Evolutionary conservation across 2,329 filamentous ascomycete genomes (phyloP).

Genomic region (Hypoxylon rubiginosum): DNA sequence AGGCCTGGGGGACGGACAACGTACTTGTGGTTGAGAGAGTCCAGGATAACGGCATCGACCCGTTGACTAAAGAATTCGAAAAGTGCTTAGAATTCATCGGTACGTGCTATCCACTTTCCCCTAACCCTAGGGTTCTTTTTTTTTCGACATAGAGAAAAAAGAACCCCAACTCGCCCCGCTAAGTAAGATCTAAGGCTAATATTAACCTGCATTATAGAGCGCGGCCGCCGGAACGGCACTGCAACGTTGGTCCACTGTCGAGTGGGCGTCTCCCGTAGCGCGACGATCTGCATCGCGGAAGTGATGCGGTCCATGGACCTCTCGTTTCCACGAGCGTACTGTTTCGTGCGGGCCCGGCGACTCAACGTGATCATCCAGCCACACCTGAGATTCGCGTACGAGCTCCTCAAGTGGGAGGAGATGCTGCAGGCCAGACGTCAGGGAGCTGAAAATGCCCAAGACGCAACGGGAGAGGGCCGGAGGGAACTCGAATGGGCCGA

Average conservation of each 20-base stretch:
- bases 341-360: conserved; percentile 91
- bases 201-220: conserved; percentile 66
- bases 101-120: conserved; percentile 61
- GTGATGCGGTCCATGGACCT: conserved; percentile 87
- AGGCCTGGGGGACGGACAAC: conserved; percentile 82
- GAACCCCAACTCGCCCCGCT: conserved; percentile 16
- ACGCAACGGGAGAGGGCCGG: conserved; percentile 57
- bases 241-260: conserved; percentile 96
- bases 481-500: conserved; percentile 93
- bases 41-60: conserved; percentile 97
- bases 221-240: conserved; percentile 79
- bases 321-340: conserved; percentile 93
- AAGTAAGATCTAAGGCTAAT: conserved; percentile 27
- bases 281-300: conserved; percentile 98
- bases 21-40: conserved; percentile 86
- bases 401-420: conserved; percentile 97
- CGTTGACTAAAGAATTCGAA: conserved; percentile 86
- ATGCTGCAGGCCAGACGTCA: conserved; percentile 68
- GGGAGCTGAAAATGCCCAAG: conserved; percentile 55
- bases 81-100: conserved; percentile 92
- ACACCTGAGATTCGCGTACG: conserved; percentile 93
- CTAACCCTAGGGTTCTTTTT: conserved; percentile 1
- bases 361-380: conserved; percentile 99
- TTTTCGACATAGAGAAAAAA: background rate
- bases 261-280: conserved; percentile 93